Evolutionary conservation across 2,329 filamentous ascomycete genomes (phyloP), one percentile per base, ranked within the genome.

Genomic region (Pseudodiploospora longispora): DNA sequence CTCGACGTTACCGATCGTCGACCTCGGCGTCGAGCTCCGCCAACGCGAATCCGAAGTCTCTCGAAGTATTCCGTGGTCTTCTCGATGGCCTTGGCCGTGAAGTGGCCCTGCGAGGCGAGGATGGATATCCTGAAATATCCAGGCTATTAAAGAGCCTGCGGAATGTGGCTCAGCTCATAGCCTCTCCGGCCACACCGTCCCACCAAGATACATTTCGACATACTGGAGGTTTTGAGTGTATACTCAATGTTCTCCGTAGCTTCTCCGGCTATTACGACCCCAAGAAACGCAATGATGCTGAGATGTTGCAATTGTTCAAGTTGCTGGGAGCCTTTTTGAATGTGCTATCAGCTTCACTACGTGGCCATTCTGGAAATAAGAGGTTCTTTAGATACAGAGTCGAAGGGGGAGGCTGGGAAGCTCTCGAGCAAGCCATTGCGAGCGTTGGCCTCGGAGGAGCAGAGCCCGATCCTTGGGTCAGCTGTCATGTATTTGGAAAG

Each of bases 181-280:
- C 74, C 36, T 70, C 74, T 7, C 57, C 67, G 34, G 62, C 71
- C 10, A 69, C 72, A 3, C 67, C 68, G 47, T 62, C 71, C 4
- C 68, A 71, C 5, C 87, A 89, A 66, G 87, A 95, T 66, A 82
- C 87, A 54, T 95, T 96, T 60, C 80, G 90, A 52, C 80, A 87
- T 58, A 75, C 89, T 28, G 73, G 77, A 45, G 90, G 90, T 55
- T 95, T 95, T 62, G 79, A 87, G 55, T 74, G 75, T 36, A 67
- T 95, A 27, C 70, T 95, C 42, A 71, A 79, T 36, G 74, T 86
- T 28, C 68, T 94, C 27, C 76, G 82, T 46, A 75, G 78, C 43
- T 80, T 89, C 50, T 83, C 85, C 1, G 84, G 85, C 50, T 85
- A 83, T 57, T 93, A 91, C 65, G 78, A 87, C 55, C 80, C 76